A percentile compares a stretch with the other conserved stretches of the same genome.
Conservation (phyloP, 2,329 filamentous ascomycete genomes). For the Colletotrichum caudatum region DNA sequence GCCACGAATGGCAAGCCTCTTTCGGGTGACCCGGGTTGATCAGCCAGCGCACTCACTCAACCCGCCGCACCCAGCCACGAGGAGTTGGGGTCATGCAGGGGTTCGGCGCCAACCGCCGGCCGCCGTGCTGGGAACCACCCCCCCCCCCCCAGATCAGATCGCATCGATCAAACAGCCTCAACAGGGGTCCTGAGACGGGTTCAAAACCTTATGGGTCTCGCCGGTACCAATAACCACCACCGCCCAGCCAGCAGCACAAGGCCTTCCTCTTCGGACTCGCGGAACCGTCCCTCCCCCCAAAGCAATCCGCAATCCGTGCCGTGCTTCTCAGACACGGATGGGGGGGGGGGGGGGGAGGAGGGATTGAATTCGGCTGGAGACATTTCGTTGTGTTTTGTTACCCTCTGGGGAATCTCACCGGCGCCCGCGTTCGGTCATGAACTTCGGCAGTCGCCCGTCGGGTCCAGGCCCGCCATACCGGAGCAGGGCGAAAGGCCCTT, state of each 20-base stretch:
- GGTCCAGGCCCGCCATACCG: conserved; percentile 21
- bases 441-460: neutral
- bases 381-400: neutral
- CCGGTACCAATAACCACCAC: neutral
- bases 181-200: conserved; percentile 41
- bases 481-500: neutral
- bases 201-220: conserved; percentile 38
- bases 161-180: conserved; percentile 40
- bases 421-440: no score
- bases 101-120: conserved; percentile 15
- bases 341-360: neutral
- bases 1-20: conserved; percentile 11
- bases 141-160: conserved; percentile 22
- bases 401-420: neutral
- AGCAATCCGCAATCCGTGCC: conserved; percentile 11
- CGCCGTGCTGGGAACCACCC: neutral
- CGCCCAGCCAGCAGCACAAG: neutral
- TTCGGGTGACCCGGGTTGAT: neutral
- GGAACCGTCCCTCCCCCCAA: neutral
- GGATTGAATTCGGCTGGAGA: no score
- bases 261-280: conserved; percentile 5
- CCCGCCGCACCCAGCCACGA: neutral
- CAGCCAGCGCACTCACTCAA: neutral
- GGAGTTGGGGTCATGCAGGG: neutral
- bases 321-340: conserved; percentile 32